A percentile compares a stretch with the other conserved stretches of the same genome.
Conservation (phyloP, 441 rosid genomes). For the Heliophila coronopifolia region DNA sequence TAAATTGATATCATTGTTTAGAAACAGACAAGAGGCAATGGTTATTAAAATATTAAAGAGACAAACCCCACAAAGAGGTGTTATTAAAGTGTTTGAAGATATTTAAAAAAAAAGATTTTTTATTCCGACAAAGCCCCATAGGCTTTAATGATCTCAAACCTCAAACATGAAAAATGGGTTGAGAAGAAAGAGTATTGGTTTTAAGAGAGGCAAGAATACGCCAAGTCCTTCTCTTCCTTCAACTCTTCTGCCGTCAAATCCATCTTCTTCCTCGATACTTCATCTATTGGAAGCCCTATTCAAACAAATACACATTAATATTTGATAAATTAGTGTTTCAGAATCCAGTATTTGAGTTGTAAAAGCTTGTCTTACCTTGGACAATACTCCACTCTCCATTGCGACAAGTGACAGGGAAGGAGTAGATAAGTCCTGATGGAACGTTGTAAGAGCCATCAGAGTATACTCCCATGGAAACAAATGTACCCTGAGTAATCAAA, state of each 20-base stretch:
- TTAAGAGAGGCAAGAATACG: conserved; percentile 80
- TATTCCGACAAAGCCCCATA: conserved; percentile 21
- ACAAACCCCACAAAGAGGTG: neutral
- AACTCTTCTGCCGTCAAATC: conserved; percentile 74
- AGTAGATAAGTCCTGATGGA: conserved; percentile 80
- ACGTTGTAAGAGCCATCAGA: conserved; percentile 88
- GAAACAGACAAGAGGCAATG: conserved; percentile 13
- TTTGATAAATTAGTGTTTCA: neutral
- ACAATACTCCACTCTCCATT: conserved; percentile 82
- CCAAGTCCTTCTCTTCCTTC: conserved; percentile 76
- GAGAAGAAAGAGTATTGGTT: conserved; percentile 12
- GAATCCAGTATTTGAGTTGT: neutral
- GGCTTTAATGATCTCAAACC: conserved; percentile 23
- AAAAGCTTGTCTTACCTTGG: conserved; percentile 47
- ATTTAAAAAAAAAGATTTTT: conserved; percentile 7
- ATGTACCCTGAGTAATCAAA: conserved; percentile 51
- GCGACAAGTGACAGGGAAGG: conserved; percentile 73
- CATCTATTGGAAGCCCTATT: conserved; percentile 65
- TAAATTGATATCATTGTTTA: conserved; percentile 6
- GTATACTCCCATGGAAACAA: conserved; percentile 89
- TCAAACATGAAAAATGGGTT: neutral
- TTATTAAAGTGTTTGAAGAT: conserved; percentile 16
- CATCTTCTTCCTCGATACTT: conserved; percentile 83
- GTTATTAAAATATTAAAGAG: neutral
- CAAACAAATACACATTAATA: conserved; percentile 10